phyloP scores from a whole-genome alignment of 768 basidiomycete genomes.

The Trametes elegans region DNA sequence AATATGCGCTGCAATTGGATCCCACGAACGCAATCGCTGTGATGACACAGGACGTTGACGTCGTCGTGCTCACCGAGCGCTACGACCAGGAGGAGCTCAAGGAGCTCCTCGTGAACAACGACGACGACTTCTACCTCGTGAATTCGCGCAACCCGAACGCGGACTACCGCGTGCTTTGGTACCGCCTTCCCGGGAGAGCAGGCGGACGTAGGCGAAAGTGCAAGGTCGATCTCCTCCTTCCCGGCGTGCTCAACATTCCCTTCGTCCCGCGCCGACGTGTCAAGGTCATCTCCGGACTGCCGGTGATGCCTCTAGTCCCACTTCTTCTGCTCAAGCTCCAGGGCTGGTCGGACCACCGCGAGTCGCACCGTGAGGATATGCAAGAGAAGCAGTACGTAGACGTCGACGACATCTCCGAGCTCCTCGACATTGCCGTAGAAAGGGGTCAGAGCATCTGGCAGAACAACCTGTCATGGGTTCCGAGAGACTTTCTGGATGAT shows the following conservation, averaged over 20 bases:
- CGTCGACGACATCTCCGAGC: constrained; percentile 37
- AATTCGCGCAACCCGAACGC: constrained; percentile 35
- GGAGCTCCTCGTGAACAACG: constrained; percentile 28
- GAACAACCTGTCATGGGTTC: constrained; percentile 17
- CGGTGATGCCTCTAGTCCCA: constrained; percentile 29
- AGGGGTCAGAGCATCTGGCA: constrained; percentile 1
- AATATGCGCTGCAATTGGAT: neutral
- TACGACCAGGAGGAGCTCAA: constrained; percentile 41
- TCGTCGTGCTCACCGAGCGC: constrained; percentile 38
- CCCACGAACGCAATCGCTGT: neutral
- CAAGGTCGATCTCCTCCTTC: constrained; percentile 32
- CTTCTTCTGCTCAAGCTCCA: constrained; percentile 32
- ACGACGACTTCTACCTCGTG: constrained; percentile 39
- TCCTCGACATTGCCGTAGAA: constrained; percentile 35
- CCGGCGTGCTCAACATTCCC: constrained; percentile 29
- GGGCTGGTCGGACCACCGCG: constrained; percentile 31
- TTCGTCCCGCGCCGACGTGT: constrained; percentile 16
- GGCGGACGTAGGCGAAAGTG: constrained; percentile 8
- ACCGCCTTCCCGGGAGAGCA: constrained; percentile 19
- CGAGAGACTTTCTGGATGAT: constrained; percentile 4
- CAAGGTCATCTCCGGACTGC: constrained; percentile 15
- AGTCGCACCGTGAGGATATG: constrained; percentile 31
- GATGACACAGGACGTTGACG: constrained; percentile 43
- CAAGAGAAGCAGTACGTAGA: constrained; percentile 38
- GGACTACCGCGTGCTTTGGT: constrained; percentile 43